phyloP scores from a whole-genome alignment of 768 basidiomycete genomes.

The Lenzites betulinus region DNA sequence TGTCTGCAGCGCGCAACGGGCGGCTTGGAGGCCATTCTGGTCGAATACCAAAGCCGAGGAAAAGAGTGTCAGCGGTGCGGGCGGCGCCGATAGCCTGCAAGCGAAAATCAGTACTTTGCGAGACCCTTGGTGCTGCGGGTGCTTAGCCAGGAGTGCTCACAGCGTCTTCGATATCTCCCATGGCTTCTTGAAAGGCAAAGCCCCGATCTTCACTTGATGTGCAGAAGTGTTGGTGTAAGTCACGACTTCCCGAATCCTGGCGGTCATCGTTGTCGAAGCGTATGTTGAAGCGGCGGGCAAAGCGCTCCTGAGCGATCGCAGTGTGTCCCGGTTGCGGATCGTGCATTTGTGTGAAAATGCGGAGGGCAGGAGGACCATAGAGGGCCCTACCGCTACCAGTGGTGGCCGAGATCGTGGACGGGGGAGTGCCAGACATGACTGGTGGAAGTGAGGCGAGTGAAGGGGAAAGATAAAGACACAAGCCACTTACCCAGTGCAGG shows the following conservation, averaged over 20 bases:
- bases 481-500: too few relatives aligned
- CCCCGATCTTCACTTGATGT: background rate
- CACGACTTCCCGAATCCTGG: background rate
- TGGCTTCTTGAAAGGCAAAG: constrained; percentile 2
- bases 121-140: too few relatives aligned
- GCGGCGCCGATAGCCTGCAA: constrained; percentile 2
- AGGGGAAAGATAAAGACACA: background rate
- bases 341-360: background rate
- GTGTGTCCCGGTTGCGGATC: background rate
- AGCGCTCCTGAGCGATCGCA: background rate
- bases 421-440: background rate
- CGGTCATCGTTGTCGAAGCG: background rate
- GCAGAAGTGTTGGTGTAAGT: constrained; percentile 1
- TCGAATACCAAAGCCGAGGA: constrained; percentile 5
- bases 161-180: constrained; percentile 7
- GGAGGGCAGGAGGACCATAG: constrained; percentile 3
- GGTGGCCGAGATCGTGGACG: background rate
- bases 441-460: background rate
- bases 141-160: too few relatives aligned
- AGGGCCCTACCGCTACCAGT: background rate
- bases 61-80: constrained; percentile 5
- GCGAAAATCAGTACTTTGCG: background rate
- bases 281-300: background rate
- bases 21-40: constrained; percentile 5
- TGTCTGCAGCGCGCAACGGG: background rate